Evolutionary conservation across 305 asterid species (phyloP).

Genomic region (Fraxinus latifolia): DNA sequence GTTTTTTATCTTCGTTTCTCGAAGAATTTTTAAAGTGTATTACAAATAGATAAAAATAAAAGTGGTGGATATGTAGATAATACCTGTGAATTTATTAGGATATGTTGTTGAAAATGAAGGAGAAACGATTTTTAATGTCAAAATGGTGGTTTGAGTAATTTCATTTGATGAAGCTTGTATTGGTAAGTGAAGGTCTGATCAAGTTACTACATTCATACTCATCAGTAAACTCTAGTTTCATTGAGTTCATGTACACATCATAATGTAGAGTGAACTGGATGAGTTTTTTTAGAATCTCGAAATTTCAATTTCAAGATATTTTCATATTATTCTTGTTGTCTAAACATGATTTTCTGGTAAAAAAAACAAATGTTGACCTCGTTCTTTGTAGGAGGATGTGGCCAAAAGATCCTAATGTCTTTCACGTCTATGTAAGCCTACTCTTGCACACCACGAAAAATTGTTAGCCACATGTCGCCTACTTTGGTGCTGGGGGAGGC

Average conservation of each 20-base stretch:
- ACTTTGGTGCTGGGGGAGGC: not conserved
- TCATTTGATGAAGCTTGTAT: not conserved
- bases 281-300: not conserved
- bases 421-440: not conserved
- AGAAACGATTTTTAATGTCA: not conserved
- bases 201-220: not conserved
- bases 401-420: not conserved
- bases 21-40: not conserved
- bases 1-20: too few species aligned
- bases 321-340: not conserved
- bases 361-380: too few species aligned
- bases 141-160: not conserved
- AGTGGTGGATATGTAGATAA: not conserved
- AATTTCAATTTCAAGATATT: not conserved
- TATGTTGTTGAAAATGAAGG: not conserved
- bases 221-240: not conserved
- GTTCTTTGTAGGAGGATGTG: too few species aligned
- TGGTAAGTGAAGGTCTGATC: not conserved
- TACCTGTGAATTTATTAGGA: too few species aligned
- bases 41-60: too few species aligned
- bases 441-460: not conserved
- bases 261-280: not conserved
- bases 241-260: not conserved
- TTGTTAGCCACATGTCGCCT: not conserved
- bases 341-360: not conserved